Percentiles rank a stretch among this genome's conserved stretches.
phyloP scores from a whole-genome alignment of 352 stramenopile species.

The Phytopythium sindhum region DNA sequence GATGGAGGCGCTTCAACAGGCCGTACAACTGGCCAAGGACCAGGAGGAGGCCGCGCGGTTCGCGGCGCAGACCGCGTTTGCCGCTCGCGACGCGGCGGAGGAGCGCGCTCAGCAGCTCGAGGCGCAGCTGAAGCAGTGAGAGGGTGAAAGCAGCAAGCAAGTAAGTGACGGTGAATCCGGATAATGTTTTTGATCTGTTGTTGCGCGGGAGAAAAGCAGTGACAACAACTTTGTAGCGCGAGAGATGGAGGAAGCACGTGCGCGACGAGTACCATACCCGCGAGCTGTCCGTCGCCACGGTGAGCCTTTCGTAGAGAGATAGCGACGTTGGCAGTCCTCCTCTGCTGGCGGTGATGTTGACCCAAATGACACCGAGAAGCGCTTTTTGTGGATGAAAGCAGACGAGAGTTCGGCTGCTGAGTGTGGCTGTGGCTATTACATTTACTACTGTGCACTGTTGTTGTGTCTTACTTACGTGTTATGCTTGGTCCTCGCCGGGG shows the following conservation, averaged over 20 bases:
- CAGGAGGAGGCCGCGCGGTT: slow-evolving; percentile 70
- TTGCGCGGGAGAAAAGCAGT: not conserved
- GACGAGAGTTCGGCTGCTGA: no score
- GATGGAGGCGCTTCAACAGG: slow-evolving; percentile 39
- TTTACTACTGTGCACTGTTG: no score
- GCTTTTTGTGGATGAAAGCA: not conserved
- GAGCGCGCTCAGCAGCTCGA: slow-evolving; percentile 40
- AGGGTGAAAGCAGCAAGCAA: not conserved
- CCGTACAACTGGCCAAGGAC: slow-evolving; percentile 49
- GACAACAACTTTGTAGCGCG: slow-evolving; percentile 13
- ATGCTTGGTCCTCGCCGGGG: slow-evolving; percentile 4
- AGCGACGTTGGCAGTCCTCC: not conserved
- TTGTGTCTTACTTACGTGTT: not conserved
- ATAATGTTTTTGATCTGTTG: not conserved
- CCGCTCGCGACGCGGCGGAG: slow-evolving; percentile 59
- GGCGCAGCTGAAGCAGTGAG: slow-evolving; percentile 28
- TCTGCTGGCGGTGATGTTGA: not conserved
- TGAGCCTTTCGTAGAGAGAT: not conserved
- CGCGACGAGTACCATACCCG: not conserved
- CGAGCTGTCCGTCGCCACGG: not conserved
- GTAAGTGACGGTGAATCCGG: not conserved
- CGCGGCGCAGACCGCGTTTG: slow-evolving; percentile 65
- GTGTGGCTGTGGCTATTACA: not conserved
- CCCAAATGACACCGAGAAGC: not conserved
- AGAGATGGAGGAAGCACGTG: slow-evolving; percentile 17